Base-by-base conservation (phyloP, 257 asterid species). In the Cruciata laevipes region DNA sequence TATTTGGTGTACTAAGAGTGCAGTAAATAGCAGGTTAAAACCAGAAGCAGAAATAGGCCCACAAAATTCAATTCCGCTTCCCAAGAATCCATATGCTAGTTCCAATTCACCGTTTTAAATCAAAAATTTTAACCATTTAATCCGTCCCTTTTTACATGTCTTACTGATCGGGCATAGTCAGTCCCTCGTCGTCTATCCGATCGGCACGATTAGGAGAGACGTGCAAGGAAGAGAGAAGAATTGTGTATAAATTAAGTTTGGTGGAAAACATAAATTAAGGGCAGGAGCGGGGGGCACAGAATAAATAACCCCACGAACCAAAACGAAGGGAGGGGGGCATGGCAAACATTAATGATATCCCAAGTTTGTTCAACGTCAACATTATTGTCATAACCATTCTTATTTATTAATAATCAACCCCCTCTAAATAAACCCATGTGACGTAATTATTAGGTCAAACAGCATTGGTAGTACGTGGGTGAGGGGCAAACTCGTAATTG, bases 361-460 rank as follows among this genome's bases (percentile, higher is more conserved):
- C 63, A 70, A 70, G 71, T 70, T 61, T 63, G 82, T 67, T 75
- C 75, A 67, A 68, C 58, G 76, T 76, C 82, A 69, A 76, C 65
- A 61, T 74, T 70, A 69, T 32, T 64, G n/a, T 40, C 23, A 75
- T 75, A 61, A 74, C 71, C 57, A 70, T 68, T n/a, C n/a, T 3
- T 8, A 21, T 18, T 17, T 44, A 79, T 79, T 71, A 57, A 24
- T 53, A 53, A 9, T 23, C 73, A 52, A 68, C 44, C 44, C 44
- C 30, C 30, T n/a, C 51, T 42, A 42, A 42, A 42, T 42, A 42
- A 10, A 16, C n/a, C 7, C 21, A 79, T 80, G 82, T 84, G 84
- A 77, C 71, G 80, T 74, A 42, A 75, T 72, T 76, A 78, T 66
- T 80, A 70, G 76, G 82, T 67, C 79, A 68, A 78, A 67, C 49